These are phyloP conservation scores for Clavispora carvajalis DNA, from an alignment of 805 yeast species.

Conservation along the genomic window DNA sequence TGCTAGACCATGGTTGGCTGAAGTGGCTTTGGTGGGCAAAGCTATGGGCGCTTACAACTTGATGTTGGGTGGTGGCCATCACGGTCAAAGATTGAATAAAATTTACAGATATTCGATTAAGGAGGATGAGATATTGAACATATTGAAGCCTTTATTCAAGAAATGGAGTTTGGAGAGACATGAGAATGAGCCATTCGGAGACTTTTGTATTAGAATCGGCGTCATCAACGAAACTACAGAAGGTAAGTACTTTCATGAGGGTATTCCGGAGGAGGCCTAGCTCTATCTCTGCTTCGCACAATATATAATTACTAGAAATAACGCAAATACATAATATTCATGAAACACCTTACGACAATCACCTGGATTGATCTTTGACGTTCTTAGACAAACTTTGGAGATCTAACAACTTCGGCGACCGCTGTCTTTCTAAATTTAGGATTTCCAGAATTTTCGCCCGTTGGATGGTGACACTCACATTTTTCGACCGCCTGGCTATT, in stretches of 20 bases:
- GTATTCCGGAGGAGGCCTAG: slow-evolving; percentile 72
- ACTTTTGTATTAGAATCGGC: slow-evolving; percentile 82
- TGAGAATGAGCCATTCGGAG: slow-evolving; percentile 94
- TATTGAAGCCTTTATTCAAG: slow-evolving; percentile 81
- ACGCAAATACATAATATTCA: slow-evolving; percentile 1
- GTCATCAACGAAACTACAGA: slow-evolving; percentile 82
- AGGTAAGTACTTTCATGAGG: slow-evolving; percentile 94
- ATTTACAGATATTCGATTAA: slow-evolving; percentile 80
- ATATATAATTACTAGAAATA: neutral
- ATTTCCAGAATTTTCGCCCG: slow-evolving; percentile 42
- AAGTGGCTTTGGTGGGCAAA: slow-evolving; percentile 91
- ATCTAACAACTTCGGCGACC: slow-evolving; percentile 21
- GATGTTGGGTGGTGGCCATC: slow-evolving; percentile 93
- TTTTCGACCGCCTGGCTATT: slow-evolving; percentile 39
- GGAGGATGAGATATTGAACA: slow-evolving; percentile 79
- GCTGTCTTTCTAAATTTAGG: slow-evolving; percentile 40
- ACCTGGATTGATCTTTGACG: neutral
- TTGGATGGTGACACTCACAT: slow-evolving; percentile 46
- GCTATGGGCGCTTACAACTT: slow-evolving; percentile 90
- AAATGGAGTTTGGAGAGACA: slow-evolving; percentile 89
- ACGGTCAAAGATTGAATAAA: slow-evolving; percentile 89
- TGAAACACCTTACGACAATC: neutral
- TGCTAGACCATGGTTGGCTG: slow-evolving; percentile 98
- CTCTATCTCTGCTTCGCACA: neutral
- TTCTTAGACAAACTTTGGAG: neutral